Percentiles rank a stretch among this genome's conserved stretches.
Conservation (phyloP, 1,284 basidiomycete species). For the Austroboletus rostrupii region DNA sequence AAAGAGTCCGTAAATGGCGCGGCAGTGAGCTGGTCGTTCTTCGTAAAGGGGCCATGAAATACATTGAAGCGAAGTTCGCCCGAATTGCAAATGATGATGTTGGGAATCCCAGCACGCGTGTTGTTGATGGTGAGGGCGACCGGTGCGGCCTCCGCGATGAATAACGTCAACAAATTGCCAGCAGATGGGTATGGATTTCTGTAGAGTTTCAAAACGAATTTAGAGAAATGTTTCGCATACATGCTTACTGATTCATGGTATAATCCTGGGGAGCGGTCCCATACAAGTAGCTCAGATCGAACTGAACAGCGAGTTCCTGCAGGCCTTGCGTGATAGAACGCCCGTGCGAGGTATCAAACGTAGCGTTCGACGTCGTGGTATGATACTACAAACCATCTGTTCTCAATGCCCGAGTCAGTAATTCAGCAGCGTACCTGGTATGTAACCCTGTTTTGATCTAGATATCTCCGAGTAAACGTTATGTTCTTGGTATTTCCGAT, state of each 20-base stretch:
- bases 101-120: conserved; percentile 54
- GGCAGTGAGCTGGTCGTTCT: conserved; percentile 74
- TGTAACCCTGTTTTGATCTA: conserved; percentile 71
- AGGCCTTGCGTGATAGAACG: conserved; percentile 53
- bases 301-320: conserved; percentile 46
- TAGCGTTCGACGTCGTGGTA: conserved; percentile 36
- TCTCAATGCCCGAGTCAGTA: not conserved
- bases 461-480: conserved; percentile 64
- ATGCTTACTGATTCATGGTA: conserved; percentile 58
- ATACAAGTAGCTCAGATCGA: conserved; percentile 51
- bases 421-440: conserved; percentile 48
- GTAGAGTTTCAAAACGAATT: not conserved
- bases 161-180: conserved; percentile 58
- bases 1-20: conserved; percentile 64
- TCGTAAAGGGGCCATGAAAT: conserved; percentile 65
- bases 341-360: conserved; percentile 58
- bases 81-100: conserved; percentile 68
- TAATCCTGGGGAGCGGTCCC: conserved; percentile 75
- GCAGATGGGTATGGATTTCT: conserved; percentile 66
- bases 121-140: conserved; percentile 60
- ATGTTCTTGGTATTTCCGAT: conserved; percentile 44
- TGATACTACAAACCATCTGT: conserved; percentile 47
- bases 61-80: conserved; percentile 77
- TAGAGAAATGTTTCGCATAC: conserved; percentile 13
- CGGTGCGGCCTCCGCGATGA: conserved; percentile 55